These are phyloP conservation scores for Haplographium delicatum DNA, from an alignment of 495 filamentous ascomycete genomes.

Conservation along the genomic window DNA sequence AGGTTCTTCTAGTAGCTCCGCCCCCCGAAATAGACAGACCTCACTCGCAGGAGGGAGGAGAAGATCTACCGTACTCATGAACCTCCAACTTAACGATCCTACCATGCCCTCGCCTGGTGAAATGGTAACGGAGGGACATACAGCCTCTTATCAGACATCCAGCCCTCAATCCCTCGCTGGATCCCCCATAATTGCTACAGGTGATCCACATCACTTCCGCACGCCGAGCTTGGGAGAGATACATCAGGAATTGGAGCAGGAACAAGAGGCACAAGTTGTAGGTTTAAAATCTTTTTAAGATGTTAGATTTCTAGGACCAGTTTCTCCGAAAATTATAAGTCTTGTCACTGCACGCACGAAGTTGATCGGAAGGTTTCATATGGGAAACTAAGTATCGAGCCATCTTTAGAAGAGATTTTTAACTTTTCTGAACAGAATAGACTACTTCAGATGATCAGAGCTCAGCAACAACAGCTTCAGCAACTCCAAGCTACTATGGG, in stretches of 20 bases:
- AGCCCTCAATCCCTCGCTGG: constrained; percentile 53
- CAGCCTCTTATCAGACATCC: constrained; percentile 39
- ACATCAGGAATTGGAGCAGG: constrained; percentile 90
- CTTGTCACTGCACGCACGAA: too few species aligned
- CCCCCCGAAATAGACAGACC: constrained; percentile 46
- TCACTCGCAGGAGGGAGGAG: constrained; percentile 55
- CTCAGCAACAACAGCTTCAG: constrained; percentile 78
- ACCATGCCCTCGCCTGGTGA: constrained; percentile 56
- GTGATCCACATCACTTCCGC: constrained; percentile 56
- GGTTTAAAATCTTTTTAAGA: too few species aligned
- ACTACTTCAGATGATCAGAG: constrained; percentile 81
- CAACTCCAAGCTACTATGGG: constrained; percentile 50
- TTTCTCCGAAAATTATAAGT: too few species aligned
- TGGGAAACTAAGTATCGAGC: too few species aligned
- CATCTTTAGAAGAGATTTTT: too few species aligned
- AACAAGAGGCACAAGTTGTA: constrained; percentile 93
- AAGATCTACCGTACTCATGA: constrained; percentile 66
- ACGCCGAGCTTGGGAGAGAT: constrained; percentile 87
- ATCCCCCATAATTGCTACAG: constrained; percentile 52
- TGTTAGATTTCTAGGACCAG: too few species aligned
- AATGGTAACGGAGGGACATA: constrained; percentile 44
- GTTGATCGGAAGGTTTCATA: too few species aligned
- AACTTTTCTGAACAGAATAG: too few species aligned
- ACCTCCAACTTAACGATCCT: constrained; percentile 68
- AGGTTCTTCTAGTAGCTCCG: constrained; percentile 53